These are phyloP conservation scores for Lipomyces starkeyi DNA, from an alignment of 805 yeast genomes.

Conservation along the genomic window DNA sequence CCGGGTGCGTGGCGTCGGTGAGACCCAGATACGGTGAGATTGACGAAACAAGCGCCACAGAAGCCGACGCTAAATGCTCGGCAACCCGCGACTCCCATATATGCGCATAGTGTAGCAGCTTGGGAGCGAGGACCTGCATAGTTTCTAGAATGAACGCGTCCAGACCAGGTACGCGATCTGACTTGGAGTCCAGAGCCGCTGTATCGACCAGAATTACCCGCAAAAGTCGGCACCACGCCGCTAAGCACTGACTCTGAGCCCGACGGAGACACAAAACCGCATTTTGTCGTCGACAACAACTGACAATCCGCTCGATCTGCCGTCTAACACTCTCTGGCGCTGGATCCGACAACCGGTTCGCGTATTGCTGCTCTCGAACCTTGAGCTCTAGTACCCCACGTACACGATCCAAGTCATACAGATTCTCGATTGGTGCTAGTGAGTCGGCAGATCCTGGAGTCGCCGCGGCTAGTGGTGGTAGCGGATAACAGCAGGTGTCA, in stretches of 20 bases:
- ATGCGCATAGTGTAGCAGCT: constrained; percentile 72
- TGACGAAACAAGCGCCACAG: constrained; percentile 26
- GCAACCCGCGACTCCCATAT: constrained; percentile 35
- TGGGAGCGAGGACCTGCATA: constrained; percentile 76
- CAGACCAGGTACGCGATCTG: constrained; percentile 38
- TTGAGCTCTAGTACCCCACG: constrained; percentile 38
- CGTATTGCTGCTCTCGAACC: constrained; percentile 38
- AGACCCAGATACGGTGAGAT: constrained; percentile 26
- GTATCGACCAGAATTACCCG: constrained; percentile 74
- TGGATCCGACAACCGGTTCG: constrained; percentile 11
- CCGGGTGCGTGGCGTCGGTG: constrained; percentile 24
- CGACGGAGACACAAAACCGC: constrained; percentile 40
- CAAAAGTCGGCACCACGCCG: constrained; percentile 82
- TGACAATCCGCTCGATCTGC: constrained; percentile 17
- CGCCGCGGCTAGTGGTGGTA: constrained; percentile 22
- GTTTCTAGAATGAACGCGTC: constrained; percentile 71
- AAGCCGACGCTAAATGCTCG: constrained; percentile 36
- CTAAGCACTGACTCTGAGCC: constrained; percentile 66
- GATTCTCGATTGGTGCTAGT: neutral
- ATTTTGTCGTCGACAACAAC: constrained; percentile 23
- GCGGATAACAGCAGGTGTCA: constrained; percentile 20
- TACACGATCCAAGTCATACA: constrained; percentile 32
- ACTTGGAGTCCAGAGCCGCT: constrained; percentile 53
- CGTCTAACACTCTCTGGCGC: constrained; percentile 8
- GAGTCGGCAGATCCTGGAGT: constrained; percentile 11